Evolutionary conservation across 2,329 filamentous ascomycete genomes (phyloP).

Genomic region (Aplosporella prunicola): DNA sequence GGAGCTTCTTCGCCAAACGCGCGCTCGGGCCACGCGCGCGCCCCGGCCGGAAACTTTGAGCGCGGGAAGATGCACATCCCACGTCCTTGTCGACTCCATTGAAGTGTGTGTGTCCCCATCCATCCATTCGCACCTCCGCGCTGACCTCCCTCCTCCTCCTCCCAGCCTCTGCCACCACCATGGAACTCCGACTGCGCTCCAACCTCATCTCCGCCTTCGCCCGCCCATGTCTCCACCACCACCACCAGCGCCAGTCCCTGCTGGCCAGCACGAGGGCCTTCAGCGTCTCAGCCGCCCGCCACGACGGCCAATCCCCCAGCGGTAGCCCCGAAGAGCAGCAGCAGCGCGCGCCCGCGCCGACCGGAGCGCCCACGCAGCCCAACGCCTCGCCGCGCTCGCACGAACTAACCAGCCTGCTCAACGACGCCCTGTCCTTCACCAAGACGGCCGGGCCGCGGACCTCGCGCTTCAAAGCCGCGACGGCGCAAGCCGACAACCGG

Average conservation of each 20-base stretch:
- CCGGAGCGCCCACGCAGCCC: constrained; percentile 13
- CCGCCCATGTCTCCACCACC: not conserved
- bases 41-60: constrained; percentile 1
- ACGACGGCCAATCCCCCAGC: constrained; percentile 1
- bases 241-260: not conserved
- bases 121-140: too few species aligned
- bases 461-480: constrained; percentile 19
- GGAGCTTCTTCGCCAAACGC: constrained; percentile 8
- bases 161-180: too few species aligned
- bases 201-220: constrained; percentile 9
- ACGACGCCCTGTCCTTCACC: constrained; percentile 20
- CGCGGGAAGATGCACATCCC: not conserved
- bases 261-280: not conserved
- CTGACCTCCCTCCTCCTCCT: not conserved
- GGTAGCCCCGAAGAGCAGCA: constrained; percentile 3
- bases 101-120: not conserved
- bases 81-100: not conserved
- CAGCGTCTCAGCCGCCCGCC: constrained; percentile 4
- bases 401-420: constrained; percentile 19
- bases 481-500: constrained; percentile 17
- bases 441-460: constrained; percentile 18
- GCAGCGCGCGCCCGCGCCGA: constrained; percentile 6
- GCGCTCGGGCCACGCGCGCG: constrained; percentile 1
- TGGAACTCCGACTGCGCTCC: constrained; percentile 24
- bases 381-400: constrained; percentile 11